A percentile compares a stretch with the other conserved stretches of the same genome.
Evolutionary conservation across 192 early-diverging fungal species (phyloP).

Genomic region (Backusella circina): DNA sequence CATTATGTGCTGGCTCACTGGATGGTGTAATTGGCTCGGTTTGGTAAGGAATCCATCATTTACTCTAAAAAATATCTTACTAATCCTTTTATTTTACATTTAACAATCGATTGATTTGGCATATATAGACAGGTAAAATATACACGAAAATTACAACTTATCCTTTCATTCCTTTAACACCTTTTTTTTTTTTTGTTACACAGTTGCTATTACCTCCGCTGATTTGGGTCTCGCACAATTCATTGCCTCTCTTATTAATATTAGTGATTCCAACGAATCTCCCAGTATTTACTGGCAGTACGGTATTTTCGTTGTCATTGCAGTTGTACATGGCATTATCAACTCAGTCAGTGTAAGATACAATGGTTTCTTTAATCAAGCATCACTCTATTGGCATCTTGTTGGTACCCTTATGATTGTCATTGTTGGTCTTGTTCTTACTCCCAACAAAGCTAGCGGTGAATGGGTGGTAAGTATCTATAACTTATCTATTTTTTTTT

Average conservation of each 20-base stretch:
- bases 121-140: constrained; percentile 7
- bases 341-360: constrained; percentile 41
- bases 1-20: constrained; percentile 49
- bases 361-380: constrained; percentile 46
- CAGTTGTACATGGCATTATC: constrained; percentile 46
- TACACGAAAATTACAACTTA: neutral
- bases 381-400: constrained; percentile 36
- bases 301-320: constrained; percentile 44
- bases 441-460: constrained; percentile 34
- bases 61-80: neutral
- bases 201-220: constrained; percentile 44
- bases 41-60: neutral
- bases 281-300: constrained; percentile 38
- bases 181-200: neutral
- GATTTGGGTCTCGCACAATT: constrained; percentile 48
- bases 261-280: constrained; percentile 16
- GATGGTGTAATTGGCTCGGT: constrained; percentile 50
- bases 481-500: neutral
- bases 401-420: constrained; percentile 40
- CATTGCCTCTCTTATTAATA: constrained; percentile 36
- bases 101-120: neutral
- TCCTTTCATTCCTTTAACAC: neutral
- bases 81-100: neutral
- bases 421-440: constrained; percentile 35
- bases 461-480: constrained; percentile 36